Evolutionary conservation across 2,329 filamentous ascomycete species (phyloP), one percentile per base, ranked within the genome.

Genomic region (Rhytidhysteron rufulum): DNA sequence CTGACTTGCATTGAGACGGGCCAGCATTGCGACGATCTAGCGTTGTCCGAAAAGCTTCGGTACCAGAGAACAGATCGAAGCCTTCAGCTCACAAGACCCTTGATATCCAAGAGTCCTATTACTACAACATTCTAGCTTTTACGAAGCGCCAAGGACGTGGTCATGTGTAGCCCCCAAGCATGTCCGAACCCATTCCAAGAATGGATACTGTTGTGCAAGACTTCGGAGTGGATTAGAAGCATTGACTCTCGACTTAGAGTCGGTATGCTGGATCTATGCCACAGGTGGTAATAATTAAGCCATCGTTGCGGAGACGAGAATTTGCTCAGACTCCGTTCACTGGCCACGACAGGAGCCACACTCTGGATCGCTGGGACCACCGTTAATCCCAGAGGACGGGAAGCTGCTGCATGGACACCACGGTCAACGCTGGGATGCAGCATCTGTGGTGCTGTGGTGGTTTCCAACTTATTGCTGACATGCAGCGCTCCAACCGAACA

Each of bases 371-470:
- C 41, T 62, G 61, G 60, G 55, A 62, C 49, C 47, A 49, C 58
- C 59, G 61, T 63, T 65, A 50, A 55, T 60, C 50, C 61, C 58
- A 58, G 52, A 31, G 42, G 37, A 42, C 51, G 57, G 60, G 59
- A 57, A 49, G 48, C 42, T 48, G 50, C 52, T 51, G 49, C 57
- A 51, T 53, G 48, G 51, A 47, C 45, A 43, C 35, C 21, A 45
- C 44, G 44, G 39, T 32, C 34, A 41, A 22, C 40, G 42, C 41
- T 39, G 34, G 41, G 31, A 37, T 50, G 34, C 20, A 25, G 11
- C 15, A 42, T 42, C 47, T 54, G 45, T 50, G 24, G 44, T 29
- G 39, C 45, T 42, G 35, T 43, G 30, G 37, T 18, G 11, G n/a
- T 17, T 22, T 39, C 37, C 17, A 34, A 25, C 16, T 29, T 38